These are phyloP conservation scores for Rhizopogon hawkerae DNA, from an alignment of 1,284 basidiomycete genomes.

Conservation along the genomic window DNA sequence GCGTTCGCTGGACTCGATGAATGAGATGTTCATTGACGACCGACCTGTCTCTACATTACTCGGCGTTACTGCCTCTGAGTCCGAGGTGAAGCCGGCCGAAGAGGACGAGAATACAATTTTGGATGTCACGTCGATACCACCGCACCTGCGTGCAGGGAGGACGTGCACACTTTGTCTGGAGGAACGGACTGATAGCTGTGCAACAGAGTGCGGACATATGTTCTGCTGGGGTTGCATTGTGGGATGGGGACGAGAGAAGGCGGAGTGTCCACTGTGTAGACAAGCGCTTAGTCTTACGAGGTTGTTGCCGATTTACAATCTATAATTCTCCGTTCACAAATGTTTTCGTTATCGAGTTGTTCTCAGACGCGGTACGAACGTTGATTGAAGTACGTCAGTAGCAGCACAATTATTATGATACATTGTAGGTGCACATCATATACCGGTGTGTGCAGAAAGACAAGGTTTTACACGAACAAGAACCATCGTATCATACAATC, in stretches of 20 bases:
- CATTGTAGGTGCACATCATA: slow-evolving; percentile 11
- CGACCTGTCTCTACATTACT: slow-evolving; percentile 54
- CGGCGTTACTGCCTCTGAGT: slow-evolving; percentile 43
- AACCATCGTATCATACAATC: slow-evolving; percentile 27
- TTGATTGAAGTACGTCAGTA: slow-evolving; percentile 3
- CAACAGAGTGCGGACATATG: slow-evolving; percentile 90
- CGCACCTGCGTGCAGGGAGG: slow-evolving; percentile 48
- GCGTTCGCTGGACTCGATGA: slow-evolving; percentile 25
- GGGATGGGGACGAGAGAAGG: slow-evolving; percentile 84
- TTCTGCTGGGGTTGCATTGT: slow-evolving; percentile 93
- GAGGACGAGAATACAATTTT: slow-evolving; percentile 62
- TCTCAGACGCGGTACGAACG: neutral
- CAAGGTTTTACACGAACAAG: slow-evolving; percentile 13
- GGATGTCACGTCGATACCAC: slow-evolving; percentile 46
- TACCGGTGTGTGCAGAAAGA: slow-evolving; percentile 5
- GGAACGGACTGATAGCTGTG: slow-evolving; percentile 69
- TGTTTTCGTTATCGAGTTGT: slow-evolving; percentile 1
- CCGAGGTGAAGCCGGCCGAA: slow-evolving; percentile 48
- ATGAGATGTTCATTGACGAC: slow-evolving; percentile 58
- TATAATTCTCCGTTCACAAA: slow-evolving; percentile 36
- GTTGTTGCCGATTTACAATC: slow-evolving; percentile 77
- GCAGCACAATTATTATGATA: slow-evolving; percentile 16
- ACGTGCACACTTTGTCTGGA: slow-evolving; percentile 85
- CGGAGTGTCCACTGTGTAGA: slow-evolving; percentile 83
- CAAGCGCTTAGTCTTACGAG: slow-evolving; percentile 69